These are phyloP conservation scores for Boletus tylopilopsis DNA, from an alignment of 768 basidiomycete genomes.

Conservation along the genomic window DNA sequence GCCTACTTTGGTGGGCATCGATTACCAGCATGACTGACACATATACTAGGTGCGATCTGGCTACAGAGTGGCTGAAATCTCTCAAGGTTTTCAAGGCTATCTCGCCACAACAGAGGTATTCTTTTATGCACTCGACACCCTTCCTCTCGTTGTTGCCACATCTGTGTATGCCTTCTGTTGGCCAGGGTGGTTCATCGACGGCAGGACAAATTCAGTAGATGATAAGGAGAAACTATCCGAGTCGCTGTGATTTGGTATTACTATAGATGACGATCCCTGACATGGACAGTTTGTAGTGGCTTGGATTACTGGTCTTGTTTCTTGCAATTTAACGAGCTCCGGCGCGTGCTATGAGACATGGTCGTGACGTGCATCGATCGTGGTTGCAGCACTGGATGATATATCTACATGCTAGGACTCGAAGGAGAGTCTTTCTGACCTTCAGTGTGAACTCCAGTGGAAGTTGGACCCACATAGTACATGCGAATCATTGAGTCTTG, in stretches of 20 bases:
- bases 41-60: conserved; percentile 53
- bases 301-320: too few species aligned
- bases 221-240: conserved; percentile 26
- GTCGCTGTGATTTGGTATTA: not conserved
- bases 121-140: conserved; percentile 66
- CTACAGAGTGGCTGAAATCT: conserved; percentile 58
- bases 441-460: too few species aligned
- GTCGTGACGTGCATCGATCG: too few species aligned
- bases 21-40: not conserved
- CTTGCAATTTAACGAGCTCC: too few species aligned
- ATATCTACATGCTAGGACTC: too few species aligned
- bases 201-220: too few species aligned
- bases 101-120: conserved; percentile 55
- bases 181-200: conserved; percentile 54
- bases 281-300: too few species aligned
- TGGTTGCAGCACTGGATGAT: too few species aligned
- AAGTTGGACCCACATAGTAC: too few species aligned
- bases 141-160: conserved; percentile 63
- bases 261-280: not conserved
- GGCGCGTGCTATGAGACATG: too few species aligned
- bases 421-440: too few species aligned
- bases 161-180: conserved; percentile 56
- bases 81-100: conserved; percentile 57
- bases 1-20: not conserved
- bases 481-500: too few species aligned